Base-by-base conservation (phyloP, 179 eudicot species). In the Spergularia azorica region DNA sequence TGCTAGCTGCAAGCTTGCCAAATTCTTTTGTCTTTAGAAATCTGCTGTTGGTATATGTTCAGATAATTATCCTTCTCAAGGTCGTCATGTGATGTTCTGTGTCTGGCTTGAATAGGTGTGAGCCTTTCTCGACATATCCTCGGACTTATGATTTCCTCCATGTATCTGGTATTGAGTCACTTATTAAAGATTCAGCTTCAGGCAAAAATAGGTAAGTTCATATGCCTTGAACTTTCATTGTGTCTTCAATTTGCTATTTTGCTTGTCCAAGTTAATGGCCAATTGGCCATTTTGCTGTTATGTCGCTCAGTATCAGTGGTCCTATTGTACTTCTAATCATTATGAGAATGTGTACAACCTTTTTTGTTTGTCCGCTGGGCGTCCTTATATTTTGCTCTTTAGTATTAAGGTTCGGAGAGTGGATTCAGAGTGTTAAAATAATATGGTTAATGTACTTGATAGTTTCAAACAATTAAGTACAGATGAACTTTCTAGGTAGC, bases 41-140 rank as follows among this genome's bases (percentile, higher is more conserved):
- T 12, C 17, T 11, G 5, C 16, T 43, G 5, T 56, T 56, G 60
- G 60, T 13, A 56, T 13, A 56, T 56, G 20, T 36, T 36, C 43
- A 38, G 69, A 38, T 65, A 38, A 15, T 38, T 2, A 64, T 56
- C 60, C 0, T 41, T 41, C 36, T 64, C 16, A 32, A 20, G 32
- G 20, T 55, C 18, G 15, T 60, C 43, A 73, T 62, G 61, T 73
- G 63, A 58, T 67, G 57, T 77, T 17, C 63, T 73, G 3, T 78
- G 21, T 67, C 63, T 83, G 67, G 66, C 82, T 75, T 66, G 79
- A 73, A 74, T 80, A 94, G 98, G 98, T 94, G 98, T 56, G 97
- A 94, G 79, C 97, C 98, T 62, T 94, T 94, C 88, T 94, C 98
- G 43, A 92, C 97, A 32, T 94, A 94, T 88, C 98, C 98, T 76